Evolutionary conservation across 257 asterid species (phyloP), one percentile per base, ranked within the genome.

Genomic region (Solanum corneliomulleri): DNA sequence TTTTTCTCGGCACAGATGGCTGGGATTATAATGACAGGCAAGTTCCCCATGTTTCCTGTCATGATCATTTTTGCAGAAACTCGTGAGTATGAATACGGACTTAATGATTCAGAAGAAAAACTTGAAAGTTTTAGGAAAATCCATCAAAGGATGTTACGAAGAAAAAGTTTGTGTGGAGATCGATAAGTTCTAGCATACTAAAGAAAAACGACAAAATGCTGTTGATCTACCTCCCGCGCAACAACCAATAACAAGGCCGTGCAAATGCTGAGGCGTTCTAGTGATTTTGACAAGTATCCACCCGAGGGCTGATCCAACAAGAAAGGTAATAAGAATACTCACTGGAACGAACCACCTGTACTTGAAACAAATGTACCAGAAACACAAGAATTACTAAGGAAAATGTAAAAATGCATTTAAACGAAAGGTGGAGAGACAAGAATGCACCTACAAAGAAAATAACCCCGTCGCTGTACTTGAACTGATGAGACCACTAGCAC

Each of bases 21-120:
- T 10, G 92, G 92, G 88, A 91, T 89, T 52, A 91, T 90, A 70
- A 91, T 91, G 42, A 91, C 91, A 16, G 91, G 93, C 56, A 90
- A 88, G 84, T 90, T 91, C 71, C 93, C 93, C 89, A 84, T 72
- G 68, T 91, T 90, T 37, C 91, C 93, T 90, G 90, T 74, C 41
- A 62, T 64, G 23, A 70, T 15, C 85, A 81, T 25, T 37, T 29
- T 6, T 33, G 35, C 45, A 84, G 15, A 41, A 41, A 76, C n/a
- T 39, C 23, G 1, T 58, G 18, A 60, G 49, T 31, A 56, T 12
- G 58, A 37, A 66, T n/a, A 47, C 3, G 10, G 68, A 47, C 25
- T 27, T 77, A 13, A 77, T 7, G n/a, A 14, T 76, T 78, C 16
- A 25, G 39, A 15, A 47, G 37, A 29, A 80, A 47, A 11, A 47